Base-by-base conservation (phyloP, 108 stramenopile species). In the Asterionellopsis glacialis region DNA sequence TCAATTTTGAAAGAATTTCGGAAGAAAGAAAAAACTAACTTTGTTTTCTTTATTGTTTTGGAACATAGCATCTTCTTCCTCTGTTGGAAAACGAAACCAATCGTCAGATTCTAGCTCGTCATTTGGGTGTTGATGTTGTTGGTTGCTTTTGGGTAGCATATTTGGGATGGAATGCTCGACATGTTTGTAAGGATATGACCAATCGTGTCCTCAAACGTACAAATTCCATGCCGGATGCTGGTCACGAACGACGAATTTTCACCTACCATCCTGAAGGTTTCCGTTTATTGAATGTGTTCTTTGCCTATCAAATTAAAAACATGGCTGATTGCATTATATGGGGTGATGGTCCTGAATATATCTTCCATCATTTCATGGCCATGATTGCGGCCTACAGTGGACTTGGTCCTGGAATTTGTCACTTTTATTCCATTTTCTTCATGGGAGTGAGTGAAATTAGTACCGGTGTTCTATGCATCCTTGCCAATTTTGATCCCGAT, bases 251-350 rank as follows among this genome's bases (percentile, higher is more conserved):
- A 13, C 75, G 85, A 33, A 48, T 88, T 16, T 91, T 79, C 50
- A 60, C 71, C 11, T 86, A 81, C 50, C 74, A 83, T 44, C 87
- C 87, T 4, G 77, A 68, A 66, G 62, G 59, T 18, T 67, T 78
- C 11, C 77, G 80, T 1, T 41, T 93, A 11, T 23, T 58, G 7
- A 26, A 80, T 6, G 74, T 87, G 44, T 93, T 89, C 63, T 74
- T 89, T 27, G 75, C 72, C 12, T 93, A 89, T 70, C 93, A 94
- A 63, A 50, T 87, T 40, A 94, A 94, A 67, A 94, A 94, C 52
- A 64, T 87, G 54, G 79, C 75, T 57, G 93, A 94, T 70, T 78
- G 79, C 12, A 72, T 91, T 22, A 61, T 79, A 24, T 94, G 93
- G 93, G 68, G 77, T 45, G 93, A 94, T 56, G 93, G 93, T 18